Base-by-base conservation (phyloP, 2,329 filamentous ascomycete species). In the Talaromyces sp. region DNA sequence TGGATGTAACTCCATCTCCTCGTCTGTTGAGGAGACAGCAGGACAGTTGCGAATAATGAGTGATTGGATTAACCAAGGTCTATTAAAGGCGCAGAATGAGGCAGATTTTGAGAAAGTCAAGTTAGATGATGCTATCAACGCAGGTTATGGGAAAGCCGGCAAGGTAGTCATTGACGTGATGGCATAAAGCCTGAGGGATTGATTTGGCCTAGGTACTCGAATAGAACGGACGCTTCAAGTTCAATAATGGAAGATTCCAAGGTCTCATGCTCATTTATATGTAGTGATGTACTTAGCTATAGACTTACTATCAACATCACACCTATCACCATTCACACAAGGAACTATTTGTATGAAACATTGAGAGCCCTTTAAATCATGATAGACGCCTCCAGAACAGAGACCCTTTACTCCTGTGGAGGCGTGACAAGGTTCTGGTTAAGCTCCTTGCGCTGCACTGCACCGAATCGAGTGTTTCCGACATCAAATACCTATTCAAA, bases 391-490 rank as follows among this genome's bases (percentile, higher is more conserved):
- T 27, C 9, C 4, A 27, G 20, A 19, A 7, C 16, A 20, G 36
- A 19, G 14, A 19, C 22, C 27, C 13, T n/a, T 14, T 24, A 44
- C 22, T 44, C 41, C 7, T 22, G 16, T 0, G 47, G 42, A 41
- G 58, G 54, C 16, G 46, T 4, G 10, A 58, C 53, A 19, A 64
- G 49, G 30, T 66, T 65, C 50, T 65, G 58, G 13, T 62, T 62
- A 19, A 67, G 63, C 60, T 80, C 72, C 30, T 77, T 75, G 62
- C 82, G 80, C 60, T 85, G 82, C 41, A 86, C 81, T 36, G 76
- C 76, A 27, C 85, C 85, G 55, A 87, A 84, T 27, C 79, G 81
- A 63, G 70, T 77, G 57, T 83, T 82, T 47, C 84, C 83, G 51
- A 82, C 79, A 64, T 88, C 85, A 67, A 86, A 88, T 52, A 88